Evolutionary conservation across 345 rosid species (phyloP), one percentile per base, ranked within the genome.

Genomic region (Boechera divaricarpa): DNA sequence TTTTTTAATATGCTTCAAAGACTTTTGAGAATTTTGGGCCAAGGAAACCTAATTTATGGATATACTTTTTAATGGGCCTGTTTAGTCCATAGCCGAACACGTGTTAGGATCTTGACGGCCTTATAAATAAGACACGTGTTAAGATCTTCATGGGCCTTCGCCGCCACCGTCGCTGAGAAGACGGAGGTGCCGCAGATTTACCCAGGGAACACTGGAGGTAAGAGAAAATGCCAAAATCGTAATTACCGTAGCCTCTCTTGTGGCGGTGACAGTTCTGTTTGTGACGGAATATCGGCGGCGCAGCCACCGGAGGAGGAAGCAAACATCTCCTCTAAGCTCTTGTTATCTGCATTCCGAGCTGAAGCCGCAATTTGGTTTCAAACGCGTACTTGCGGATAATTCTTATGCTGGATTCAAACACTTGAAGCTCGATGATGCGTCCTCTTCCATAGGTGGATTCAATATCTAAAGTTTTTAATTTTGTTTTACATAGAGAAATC

Each of bases 371-470:
- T 63, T 76, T 51, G 39, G 74, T 18, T 94, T 91, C 85, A 90
- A 89, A 83, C 90, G 93, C 21, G 84, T 90, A 73, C 82, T 90
- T 63, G 91, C 97, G 0, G 98, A 94, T 72, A 94, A 94, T 74
- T 89, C 94, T n/a, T 91, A 83, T 61, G 85, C 92, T 78, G 85
- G 77, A 12, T 94, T 90, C 84, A 91, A 86, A 79, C 97, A 90
- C 81, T 80, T 87, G 62, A 85, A 85, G 79, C 54, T 73, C 31
- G 74, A 66, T 7, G 82, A 74, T 47, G 74, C 10, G 11, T 51
- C 81, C 42, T 72, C 77, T 11, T 66, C 69, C 15, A 15, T 7
- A 66, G 81, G 81, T 78, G 0, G 44, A 18, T 73, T 53, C 29
- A 0, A 28, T 56, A 42, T 60, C 68, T 73, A 72, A 32, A 15